Evolutionary conservation across 2,329 filamentous ascomycete genomes (phyloP).

Genomic region (Myriosclerotinia duriaeana): DNA sequence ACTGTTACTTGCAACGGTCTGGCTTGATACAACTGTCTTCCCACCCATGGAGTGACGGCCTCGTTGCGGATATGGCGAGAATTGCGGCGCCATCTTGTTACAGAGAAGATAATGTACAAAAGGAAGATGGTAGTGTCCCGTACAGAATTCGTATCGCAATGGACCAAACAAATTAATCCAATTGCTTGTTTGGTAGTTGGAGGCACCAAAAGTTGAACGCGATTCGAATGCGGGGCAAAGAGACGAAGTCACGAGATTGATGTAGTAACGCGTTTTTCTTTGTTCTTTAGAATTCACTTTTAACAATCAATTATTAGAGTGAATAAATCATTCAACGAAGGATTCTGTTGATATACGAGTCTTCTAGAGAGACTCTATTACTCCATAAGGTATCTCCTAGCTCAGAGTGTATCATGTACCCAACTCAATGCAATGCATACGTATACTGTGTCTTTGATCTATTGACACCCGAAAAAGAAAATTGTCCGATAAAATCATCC

Average conservation of each 20-base stretch:
- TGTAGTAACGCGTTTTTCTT: no score
- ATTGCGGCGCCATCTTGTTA: background rate
- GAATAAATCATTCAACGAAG: background rate
- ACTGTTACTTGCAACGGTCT: background rate
- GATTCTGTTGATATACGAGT: background rate
- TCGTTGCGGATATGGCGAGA: background rate
- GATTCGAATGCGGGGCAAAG: background rate
- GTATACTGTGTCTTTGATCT: slow-evolving; percentile 29
- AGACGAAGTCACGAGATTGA: slow-evolving; percentile 15
- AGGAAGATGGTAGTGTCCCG: background rate
- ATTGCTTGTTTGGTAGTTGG: background rate
- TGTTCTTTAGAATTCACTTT: no score
- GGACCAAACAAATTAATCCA: background rate
- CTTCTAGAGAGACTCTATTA: slow-evolving; percentile 5
- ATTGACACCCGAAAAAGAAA: slow-evolving; percentile 34
- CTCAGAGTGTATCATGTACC: background rate
- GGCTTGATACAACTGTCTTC: background rate
- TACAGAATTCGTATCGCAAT: background rate
- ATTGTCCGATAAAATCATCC: slow-evolving; percentile 21
- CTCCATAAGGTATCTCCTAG: background rate
- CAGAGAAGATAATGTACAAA: background rate
- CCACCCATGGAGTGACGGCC: slow-evolving; percentile 6
- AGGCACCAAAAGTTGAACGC: slow-evolving; percentile 1
- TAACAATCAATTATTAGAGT: background rate
- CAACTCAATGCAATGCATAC: slow-evolving; percentile 39